Base-by-base conservation (phyloP, 129 eudicot species). In the Pseudognaphalium luteoalbum region DNA sequence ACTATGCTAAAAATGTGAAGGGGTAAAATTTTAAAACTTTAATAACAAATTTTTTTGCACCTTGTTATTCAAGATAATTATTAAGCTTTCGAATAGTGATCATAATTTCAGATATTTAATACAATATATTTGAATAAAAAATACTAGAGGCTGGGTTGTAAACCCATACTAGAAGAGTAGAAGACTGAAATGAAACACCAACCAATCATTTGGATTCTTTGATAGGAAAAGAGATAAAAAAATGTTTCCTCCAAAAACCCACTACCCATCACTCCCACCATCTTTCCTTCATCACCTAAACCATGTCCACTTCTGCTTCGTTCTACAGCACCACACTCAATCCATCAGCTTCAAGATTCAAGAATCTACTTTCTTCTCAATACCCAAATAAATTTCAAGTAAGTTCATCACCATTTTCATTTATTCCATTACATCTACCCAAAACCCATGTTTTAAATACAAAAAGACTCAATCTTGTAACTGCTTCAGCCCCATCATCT, bases 271-370 rank as follows among this genome's bases (percentile, higher is more conserved):
- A 78, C 42, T 42, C 22, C 21, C 63, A 19, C 21, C 50, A 71
- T 34, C 28, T n/a, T 79, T 20, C 50, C 30, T 22, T 35, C 71
- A 59, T 12, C 70, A 32, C 4, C 62, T 20, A 72, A 78, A 77
- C 54, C 81, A 91, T 91, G 97, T 88, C 89, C 80, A 41, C 75
- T 80, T 80, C 76, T 74, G 29, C 82, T 35, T 71, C 81, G 73
- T 85, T 83, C 83, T 77, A 70, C 34, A 77, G 84, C 25, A 82
- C 78, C 77, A 81, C 76, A 14, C 82, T 87, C 60, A 83, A 74
- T 57, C 77, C 87, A 22, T 79, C 91, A 65, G 64, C 87, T 71
- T 41, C 80, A 76, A 50, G 83, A 73, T 83, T 84, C 73, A 81
- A 78, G 68, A 77, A 78, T 41, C 86, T 85, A 0, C 61, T 83